Percentiles rank a stretch among this genome's conserved stretches.
Evolutionary conservation across 148 eudicot genomes (phyloP).

Genomic region (Rhododendron griersonianum): DNA sequence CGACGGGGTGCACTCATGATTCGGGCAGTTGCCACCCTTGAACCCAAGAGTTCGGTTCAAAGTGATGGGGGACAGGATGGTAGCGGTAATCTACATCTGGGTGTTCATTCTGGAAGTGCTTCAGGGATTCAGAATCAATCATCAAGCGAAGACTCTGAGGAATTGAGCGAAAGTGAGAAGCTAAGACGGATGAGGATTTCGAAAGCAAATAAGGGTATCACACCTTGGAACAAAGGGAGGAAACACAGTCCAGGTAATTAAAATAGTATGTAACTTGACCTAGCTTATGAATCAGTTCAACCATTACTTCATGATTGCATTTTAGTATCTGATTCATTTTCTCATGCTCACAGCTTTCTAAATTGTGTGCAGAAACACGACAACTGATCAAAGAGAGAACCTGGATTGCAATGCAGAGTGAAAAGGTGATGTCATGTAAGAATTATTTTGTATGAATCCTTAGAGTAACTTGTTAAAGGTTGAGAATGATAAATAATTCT

Average conservation of each 20-base stretch:
- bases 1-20: conserved; percentile 32
- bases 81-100: conserved; percentile 16
- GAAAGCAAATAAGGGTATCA: conserved; percentile 87
- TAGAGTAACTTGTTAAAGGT: background rate
- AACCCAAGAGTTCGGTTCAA: conserved; percentile 30
- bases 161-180: conserved; percentile 62
- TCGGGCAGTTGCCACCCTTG: conserved; percentile 71
- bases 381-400: conserved; percentile 77
- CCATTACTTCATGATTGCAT: background rate
- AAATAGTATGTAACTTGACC: background rate
- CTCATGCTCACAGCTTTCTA: background rate
- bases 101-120: conserved; percentile 20
- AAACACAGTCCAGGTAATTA: conserved; percentile 83
- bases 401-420: conserved; percentile 88
- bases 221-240: conserved; percentile 92
- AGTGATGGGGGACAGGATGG: conserved; percentile 21
- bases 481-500: background rate
- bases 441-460: conserved; percentile 17
- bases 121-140: conserved; percentile 18
- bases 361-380: conserved; percentile 63
- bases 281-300: background rate
- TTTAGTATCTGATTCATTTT: background rate
- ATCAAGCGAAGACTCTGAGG: conserved; percentile 41
- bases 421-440: conserved; percentile 98
- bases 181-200: conserved; percentile 85